Percentiles rank a stretch among this genome's conserved stretches.
These are phyloP conservation scores for Solanum boliviense DNA, from an alignment of 257 asterid species.

Conservation along the genomic window DNA sequence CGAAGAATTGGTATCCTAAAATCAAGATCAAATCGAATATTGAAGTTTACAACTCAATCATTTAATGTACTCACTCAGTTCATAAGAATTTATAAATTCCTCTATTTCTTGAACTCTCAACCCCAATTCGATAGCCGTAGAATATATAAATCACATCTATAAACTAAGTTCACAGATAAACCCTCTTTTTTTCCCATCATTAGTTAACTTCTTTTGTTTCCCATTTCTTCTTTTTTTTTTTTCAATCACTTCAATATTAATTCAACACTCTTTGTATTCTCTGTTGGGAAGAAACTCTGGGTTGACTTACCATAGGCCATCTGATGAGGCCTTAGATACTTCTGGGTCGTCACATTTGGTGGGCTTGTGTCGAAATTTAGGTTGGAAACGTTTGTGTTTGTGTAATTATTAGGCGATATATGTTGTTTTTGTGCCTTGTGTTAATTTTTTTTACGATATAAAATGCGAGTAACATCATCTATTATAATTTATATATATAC, in stretches of 20 bases:
- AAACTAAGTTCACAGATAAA: not conserved
- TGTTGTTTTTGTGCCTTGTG: not conserved
- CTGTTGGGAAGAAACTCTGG: not conserved
- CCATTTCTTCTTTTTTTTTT: no score
- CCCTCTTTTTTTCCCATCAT: not conserved
- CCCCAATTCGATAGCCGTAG: not conserved
- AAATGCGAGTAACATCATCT: not conserved
- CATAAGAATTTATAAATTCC: not conserved
- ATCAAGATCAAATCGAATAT: not conserved
- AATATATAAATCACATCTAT: not conserved
- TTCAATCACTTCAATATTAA: not conserved
- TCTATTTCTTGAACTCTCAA: not conserved
- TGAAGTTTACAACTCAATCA: not conserved
- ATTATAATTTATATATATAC: no score
- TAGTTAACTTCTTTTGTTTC: not conserved
- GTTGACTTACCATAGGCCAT: not conserved
- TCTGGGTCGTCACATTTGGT: not conserved
- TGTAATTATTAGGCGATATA: no score
- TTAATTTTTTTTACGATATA: no score
- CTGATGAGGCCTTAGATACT: not conserved
- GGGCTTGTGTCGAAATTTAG: not conserved
- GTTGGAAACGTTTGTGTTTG: not conserved
- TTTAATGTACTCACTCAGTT: not conserved
- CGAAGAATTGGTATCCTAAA: not conserved
- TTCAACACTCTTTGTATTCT: not conserved